Base-by-base conservation (phyloP, 345 rosid genomes). In the Rhizophora apiculata region DNA sequence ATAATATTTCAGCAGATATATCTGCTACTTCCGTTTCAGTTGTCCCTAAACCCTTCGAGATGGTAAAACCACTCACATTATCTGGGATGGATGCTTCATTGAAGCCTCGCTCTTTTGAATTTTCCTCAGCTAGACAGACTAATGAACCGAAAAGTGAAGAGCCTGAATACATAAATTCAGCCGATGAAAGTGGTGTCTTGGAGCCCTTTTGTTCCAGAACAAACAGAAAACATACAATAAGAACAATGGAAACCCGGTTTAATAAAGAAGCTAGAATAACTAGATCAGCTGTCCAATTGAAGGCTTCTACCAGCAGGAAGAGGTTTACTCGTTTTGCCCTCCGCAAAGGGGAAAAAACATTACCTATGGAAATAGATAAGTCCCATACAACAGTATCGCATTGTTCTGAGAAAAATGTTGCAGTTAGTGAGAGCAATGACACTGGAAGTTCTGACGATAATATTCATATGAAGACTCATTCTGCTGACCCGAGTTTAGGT, bases 211-310 rank as follows among this genome's bases (percentile, higher is more conserved):
- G 27, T 43, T 48, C 66, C 48, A 26, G 66, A n/a, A 65, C 67
- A 62, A 63, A 22, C 15, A 21, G 34, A 5, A 56, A 18, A 48
- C 21, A 20, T 46, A 54, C 68, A 71, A 52, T 64, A 10, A n/a
- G 19, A 27, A 53, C 22, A 11, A 34, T 22, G 48, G 68, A 56
- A 60, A 55, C 53, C 69, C 60, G 8, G 48, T 26, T 21, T 22
- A 26, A 36, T 56, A 49, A 60, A 65, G 24, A 52, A 58, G 32
- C 65, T 65, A 70, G 79, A 70, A 53, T 61, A 36, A 63, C 34
- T 20, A 54, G 69, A 39, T 66, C 60, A 20, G 59, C 60, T 21
- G 60, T 56, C 29, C 60, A 56, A 24, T 21, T 62, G 46, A 63
- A 43, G 27, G 63, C 43, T 56, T 20, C 59, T 30, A 68, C 53